A percentile compares a stretch with the other conserved stretches of the same genome.
These are phyloP conservation scores for Alloteropsis semialata DNA, from an alignment of 176 grass and related monocot species.

Conservation along the genomic window DNA sequence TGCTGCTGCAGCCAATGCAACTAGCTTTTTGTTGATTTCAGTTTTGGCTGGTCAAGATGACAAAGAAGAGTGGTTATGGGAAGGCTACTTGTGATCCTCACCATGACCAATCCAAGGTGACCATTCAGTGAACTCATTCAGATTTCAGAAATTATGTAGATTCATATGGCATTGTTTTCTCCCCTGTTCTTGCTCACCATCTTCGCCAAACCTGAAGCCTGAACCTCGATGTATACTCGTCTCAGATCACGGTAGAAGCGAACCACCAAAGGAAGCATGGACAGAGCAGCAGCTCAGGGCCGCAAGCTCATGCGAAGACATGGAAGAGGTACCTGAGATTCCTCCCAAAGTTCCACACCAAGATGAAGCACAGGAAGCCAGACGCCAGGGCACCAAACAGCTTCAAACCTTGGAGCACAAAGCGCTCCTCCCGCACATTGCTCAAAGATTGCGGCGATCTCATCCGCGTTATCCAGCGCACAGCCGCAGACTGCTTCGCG, in stretches of 20 bases:
- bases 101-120: slow-evolving; percentile 3
- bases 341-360: slow-evolving; percentile 37
- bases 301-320: slow-evolving; percentile 6
- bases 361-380: slow-evolving; percentile 35
- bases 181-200: neutral
- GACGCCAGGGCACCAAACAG: slow-evolving; percentile 9
- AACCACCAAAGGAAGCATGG: neutral
- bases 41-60: slow-evolving; percentile 4
- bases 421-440: neutral
- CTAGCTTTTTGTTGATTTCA: neutral
- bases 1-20: no score
- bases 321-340: slow-evolving; percentile 43
- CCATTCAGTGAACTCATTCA: neutral
- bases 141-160: neutral
- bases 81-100: neutral
- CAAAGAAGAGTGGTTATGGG: neutral
- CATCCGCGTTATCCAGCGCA: neutral
- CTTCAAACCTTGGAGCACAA: neutral
- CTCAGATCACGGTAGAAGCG: slow-evolving; percentile 2
- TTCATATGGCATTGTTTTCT: neutral
- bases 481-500: slow-evolving; percentile 27
- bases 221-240: neutral
- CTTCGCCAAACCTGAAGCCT: neutral
- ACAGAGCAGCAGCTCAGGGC: neutral
- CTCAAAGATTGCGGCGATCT: slow-evolving; percentile 28